Base-by-base conservation (phyloP, 1,139 yeast species). In the Yamadazyma oceani region DNA sequence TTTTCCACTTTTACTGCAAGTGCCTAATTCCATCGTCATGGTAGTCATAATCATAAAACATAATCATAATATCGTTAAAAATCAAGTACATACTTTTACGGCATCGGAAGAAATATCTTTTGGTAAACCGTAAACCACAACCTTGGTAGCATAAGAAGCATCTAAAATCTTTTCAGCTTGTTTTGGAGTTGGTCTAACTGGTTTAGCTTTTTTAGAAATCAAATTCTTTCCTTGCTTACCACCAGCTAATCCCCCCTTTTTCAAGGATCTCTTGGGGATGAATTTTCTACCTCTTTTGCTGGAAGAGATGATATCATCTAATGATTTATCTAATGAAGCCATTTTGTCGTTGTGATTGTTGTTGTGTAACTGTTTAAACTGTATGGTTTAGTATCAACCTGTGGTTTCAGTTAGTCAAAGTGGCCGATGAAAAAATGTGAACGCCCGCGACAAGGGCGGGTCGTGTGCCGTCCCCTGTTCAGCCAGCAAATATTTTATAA, bases 231-330 rank as follows among this genome's bases (percentile, higher is more conserved):
- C 32, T 17, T 50, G 53, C 42, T 56, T 60, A 36, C 57, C 50
- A 40, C 48, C 51, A 32, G 56, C 29, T 24, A 37, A 26, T 7
- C 30, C 30, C 3, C 12, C 13, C n/a, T 16, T 27, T 27, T 15
- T 27, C 8, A 12, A 7, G 5, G 28, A 7, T 54, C 36, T 54
- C 46, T 42, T 57, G 58, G 66, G 44, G 53, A 49, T 34, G 57
- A 49, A 37, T 52, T 55, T 56, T 36, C 57, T 51, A 43, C 55
- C 52, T 52, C 61, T 70, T 67, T 53, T 66, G 54, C 55, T 58
- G 44, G 87, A 69, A 46, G 95, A 77, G 62, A 92, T 87, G 62
- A 92, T 92, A 57, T 90, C 97, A 71, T 92, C 98, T 60, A 92
- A 81, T 39, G 97, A 88, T 72, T 87, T 85, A 72, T 92, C 97